phyloP scores from a whole-genome alignment of 345 rosid genomes.

The Eucalyptus lansdowneana region DNA sequence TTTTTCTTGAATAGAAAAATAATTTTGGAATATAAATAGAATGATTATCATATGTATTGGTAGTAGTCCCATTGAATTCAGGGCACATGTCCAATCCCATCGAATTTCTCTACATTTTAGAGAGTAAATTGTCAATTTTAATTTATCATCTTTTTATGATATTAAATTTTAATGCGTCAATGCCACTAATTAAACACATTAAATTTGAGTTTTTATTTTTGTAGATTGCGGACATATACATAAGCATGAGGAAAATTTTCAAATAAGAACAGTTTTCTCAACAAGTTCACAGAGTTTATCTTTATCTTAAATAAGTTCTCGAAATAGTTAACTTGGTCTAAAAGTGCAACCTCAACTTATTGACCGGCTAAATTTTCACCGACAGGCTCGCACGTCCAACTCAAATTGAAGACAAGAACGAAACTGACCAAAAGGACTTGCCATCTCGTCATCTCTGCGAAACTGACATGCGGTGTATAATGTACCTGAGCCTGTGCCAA shows the following conservation, averaged over 20 bases:
- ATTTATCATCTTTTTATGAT: not conserved
- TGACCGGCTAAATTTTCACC: not conserved
- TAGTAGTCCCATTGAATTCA: not conserved
- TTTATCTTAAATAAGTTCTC: not conserved
- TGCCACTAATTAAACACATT: not conserved
- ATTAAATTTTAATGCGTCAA: not conserved
- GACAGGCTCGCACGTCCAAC: not conserved
- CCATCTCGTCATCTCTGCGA: not conserved
- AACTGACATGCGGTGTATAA: not conserved
- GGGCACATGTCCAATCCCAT: not conserved
- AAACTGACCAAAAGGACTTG: not conserved
- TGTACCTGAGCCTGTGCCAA: not conserved
- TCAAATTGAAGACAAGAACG: not conserved
- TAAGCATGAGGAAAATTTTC: not conserved
- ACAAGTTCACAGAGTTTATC: not conserved
- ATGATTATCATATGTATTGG: rapidly evolving
- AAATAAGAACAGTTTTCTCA: not conserved
- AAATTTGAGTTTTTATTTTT: not conserved
- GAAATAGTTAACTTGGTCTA: not conserved
- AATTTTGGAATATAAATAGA: too few species aligned
- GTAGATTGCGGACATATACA: not conserved
- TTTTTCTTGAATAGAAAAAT: too few species aligned
- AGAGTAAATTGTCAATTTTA: not conserved
- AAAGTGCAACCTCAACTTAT: not conserved
- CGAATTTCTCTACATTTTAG: not conserved